These are phyloP conservation scores for Aspergillus tubingensis DNA, from an alignment of 2,329 filamentous ascomycete species.

Conservation along the genomic window DNA sequence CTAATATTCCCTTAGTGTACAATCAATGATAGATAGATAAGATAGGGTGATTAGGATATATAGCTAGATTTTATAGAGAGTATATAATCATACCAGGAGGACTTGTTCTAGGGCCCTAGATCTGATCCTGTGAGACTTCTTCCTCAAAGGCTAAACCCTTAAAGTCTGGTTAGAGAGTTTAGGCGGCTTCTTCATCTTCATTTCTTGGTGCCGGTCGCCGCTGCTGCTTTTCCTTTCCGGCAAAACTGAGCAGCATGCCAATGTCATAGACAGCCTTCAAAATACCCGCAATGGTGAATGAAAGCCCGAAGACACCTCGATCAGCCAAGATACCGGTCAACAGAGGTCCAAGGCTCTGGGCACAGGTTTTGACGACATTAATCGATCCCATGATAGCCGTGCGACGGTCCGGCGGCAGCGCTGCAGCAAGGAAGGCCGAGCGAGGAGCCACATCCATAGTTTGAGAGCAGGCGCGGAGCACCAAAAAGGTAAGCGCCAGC, in stretches of 20 bases:
- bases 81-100: too few species aligned
- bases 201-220: background rate
- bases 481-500: constrained; percentile 60
- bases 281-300: constrained; percentile 63
- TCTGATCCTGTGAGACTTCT: too few species aligned
- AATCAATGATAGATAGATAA: too few species aligned
- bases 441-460: constrained; percentile 73
- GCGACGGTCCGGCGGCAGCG: constrained; percentile 64
- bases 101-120: too few species aligned
- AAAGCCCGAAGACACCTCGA: constrained; percentile 59
- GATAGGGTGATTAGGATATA: too few species aligned
- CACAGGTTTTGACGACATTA: constrained; percentile 68
- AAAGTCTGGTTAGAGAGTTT: background rate
- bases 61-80: too few species aligned
- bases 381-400: constrained; percentile 72
- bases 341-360: constrained; percentile 63
- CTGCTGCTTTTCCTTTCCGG: constrained; percentile 15
- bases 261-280: constrained; percentile 66
- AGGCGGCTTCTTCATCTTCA: background rate
- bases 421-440: constrained; percentile 67
- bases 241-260: constrained; percentile 56
- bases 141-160: too few species aligned
- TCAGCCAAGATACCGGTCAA: constrained; percentile 66
- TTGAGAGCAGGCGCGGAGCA: constrained; percentile 63
- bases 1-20: too few species aligned